Conservation (phyloP, 2,329 filamentous ascomycete species). For the Emergomyces orientalis region DNA sequence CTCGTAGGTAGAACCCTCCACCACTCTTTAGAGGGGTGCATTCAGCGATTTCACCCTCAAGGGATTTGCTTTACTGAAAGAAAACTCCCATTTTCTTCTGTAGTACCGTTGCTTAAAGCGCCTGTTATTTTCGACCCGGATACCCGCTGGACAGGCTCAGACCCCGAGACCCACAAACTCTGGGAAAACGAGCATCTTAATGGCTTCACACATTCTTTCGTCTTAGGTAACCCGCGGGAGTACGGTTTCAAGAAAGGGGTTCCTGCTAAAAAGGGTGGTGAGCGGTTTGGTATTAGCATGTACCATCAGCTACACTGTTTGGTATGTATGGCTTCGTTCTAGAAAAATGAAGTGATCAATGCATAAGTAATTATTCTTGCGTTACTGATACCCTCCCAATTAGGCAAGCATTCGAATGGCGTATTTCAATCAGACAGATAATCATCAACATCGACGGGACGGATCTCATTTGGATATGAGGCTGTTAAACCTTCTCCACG, state of each 20-base stretch:
- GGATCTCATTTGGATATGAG: neutral
- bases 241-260: neutral
- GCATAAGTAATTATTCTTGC: neutral
- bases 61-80: neutral
- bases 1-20: neutral
- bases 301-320: constrained; percentile 3
- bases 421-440: constrained; percentile 2
- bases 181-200: neutral
- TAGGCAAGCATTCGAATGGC: constrained; percentile 2
- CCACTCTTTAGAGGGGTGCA: neutral
- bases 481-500: neutral
- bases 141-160: neutral
- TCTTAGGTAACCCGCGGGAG: neutral
- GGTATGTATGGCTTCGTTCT: neutral
- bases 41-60: neutral
- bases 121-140: neutral
- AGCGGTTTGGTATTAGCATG: constrained; percentile 5
- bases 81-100: neutral
- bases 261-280: neutral
- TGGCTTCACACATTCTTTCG: neutral
- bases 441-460: neutral
- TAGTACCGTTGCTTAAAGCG: constrained; percentile 2
- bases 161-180: neutral
- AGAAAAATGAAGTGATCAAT: neutral
- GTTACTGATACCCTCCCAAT: neutral